phyloP scores from a whole-genome alignment of 2,329 filamentous ascomycete species.

The Diplodia scrobiculata region DNA sequence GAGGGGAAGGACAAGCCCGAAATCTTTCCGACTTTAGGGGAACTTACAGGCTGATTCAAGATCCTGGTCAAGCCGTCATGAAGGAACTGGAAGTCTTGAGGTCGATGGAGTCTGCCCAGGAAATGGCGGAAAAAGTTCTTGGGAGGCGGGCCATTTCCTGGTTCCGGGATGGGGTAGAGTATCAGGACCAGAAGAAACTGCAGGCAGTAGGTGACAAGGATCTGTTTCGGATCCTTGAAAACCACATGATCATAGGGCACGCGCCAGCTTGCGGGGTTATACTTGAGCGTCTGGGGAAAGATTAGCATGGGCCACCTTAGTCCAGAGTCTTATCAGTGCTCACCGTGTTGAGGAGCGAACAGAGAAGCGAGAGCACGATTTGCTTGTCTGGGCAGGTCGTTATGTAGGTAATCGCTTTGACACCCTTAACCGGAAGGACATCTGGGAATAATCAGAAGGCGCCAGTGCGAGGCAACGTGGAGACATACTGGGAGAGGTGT shows the following conservation, averaged over 20 bases:
- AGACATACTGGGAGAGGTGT: conserved; percentile 71
- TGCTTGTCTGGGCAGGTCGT: conserved; percentile 89
- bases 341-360: conserved; percentile 91
- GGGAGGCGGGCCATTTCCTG: conserved; percentile 62
- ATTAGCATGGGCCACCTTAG: background rate
- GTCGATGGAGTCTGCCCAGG: conserved; percentile 82
- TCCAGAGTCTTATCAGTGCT: conserved; percentile 40
- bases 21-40: too few species aligned
- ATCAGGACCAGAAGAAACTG: conserved; percentile 85
- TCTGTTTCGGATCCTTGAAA: conserved; percentile 86
- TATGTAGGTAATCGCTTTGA: conserved; percentile 83
- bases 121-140: conserved; percentile 97
- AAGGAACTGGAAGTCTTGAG: conserved; percentile 96
- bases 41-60: conserved; percentile 73
- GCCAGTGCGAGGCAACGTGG: conserved; percentile 9
- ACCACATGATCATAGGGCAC: conserved; percentile 92
- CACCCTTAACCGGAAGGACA: conserved; percentile 76
- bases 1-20: too few species aligned
- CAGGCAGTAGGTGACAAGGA: conserved; percentile 86
- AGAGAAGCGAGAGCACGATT: conserved; percentile 82
- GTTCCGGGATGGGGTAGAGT: conserved; percentile 84
- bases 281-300: conserved; percentile 75
- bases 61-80: conserved; percentile 93
- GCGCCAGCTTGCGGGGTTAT: conserved; percentile 90
- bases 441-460: conserved; percentile 42